Conservation (phyloP, 352 stramenopile species). For the Plasmopara viticola region DNA sequence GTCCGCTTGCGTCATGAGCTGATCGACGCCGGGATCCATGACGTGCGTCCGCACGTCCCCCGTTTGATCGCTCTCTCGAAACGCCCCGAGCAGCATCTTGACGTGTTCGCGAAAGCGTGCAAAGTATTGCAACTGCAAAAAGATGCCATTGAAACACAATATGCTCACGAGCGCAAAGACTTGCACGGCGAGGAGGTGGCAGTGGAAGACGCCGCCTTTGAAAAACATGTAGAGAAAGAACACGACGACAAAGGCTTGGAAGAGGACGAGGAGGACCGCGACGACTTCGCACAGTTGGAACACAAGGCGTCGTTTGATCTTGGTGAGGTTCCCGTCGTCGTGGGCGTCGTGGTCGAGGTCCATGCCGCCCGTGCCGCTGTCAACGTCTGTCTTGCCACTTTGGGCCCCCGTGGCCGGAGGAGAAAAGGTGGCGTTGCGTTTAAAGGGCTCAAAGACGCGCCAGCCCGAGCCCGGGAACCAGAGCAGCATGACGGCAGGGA, state of each 20-base stretch:
- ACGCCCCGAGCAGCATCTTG: constrained; percentile 79
- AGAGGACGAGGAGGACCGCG: constrained; percentile 46
- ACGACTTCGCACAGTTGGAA: constrained; percentile 71
- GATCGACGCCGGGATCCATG: constrained; percentile 40
- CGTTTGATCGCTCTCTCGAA: constrained; percentile 75
- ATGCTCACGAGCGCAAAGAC: constrained; percentile 47
- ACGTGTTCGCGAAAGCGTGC: constrained; percentile 75
- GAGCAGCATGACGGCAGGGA: constrained; percentile 54
- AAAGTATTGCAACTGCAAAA: constrained; percentile 62
- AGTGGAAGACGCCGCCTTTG: constrained; percentile 62
- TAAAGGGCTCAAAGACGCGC: constrained; percentile 68
- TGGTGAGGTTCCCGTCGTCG: constrained; percentile 42
- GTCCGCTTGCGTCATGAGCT: constrained; percentile 51
- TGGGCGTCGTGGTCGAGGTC: constrained; percentile 31
- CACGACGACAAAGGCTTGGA: constrained; percentile 46
- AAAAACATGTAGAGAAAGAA: constrained; percentile 84
- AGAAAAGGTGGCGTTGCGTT: constrained; percentile 30
- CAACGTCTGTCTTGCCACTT: constrained; percentile 19
- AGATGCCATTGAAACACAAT: constrained; percentile 53
- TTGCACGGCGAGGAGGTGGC: constrained; percentile 39
- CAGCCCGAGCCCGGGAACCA: constrained; percentile 48
- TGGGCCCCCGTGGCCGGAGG: neutral
- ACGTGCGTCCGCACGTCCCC: constrained; percentile 65
- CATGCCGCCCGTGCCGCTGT: constrained; percentile 19
- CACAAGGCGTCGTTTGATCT: constrained; percentile 66